Conservation (phyloP, 495 filamentous ascomycete species). For the Lentithecium fluviatile region DNA sequence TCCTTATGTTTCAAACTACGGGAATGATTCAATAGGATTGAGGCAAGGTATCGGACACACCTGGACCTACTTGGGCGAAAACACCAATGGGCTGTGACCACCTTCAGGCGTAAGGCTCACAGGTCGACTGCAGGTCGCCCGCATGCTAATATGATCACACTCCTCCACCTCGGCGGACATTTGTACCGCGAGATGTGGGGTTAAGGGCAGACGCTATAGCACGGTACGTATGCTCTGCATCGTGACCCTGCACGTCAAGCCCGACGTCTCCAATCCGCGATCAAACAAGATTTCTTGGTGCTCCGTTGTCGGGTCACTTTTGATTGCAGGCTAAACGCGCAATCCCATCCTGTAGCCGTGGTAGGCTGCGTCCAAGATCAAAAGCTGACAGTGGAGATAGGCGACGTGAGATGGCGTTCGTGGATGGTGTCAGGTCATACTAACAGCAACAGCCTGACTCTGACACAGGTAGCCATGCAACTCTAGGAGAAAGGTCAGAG, state of each 20-base stretch:
- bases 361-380: background rate
- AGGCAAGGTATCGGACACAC: too few relatives aligned
- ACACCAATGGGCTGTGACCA: too few relatives aligned
- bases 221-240: conserved; percentile 1
- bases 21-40: too few relatives aligned
- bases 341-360: background rate
- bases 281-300: background rate
- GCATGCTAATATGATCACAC: background rate
- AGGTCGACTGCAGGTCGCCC: too few relatives aligned
- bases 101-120: too few relatives aligned
- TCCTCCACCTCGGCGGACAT: background rate
- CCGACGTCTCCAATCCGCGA: background rate
- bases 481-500: too few relatives aligned
- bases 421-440: too few relatives aligned
- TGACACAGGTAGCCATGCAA: too few relatives aligned
- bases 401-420: background rate
- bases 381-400: background rate
- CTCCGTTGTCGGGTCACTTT: background rate
- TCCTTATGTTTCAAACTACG: too few relatives aligned
- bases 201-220: background rate
- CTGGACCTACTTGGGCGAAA: too few relatives aligned
- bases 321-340: background rate
- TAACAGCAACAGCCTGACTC: too few relatives aligned
- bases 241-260: conserved; percentile 4
- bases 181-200: background rate